Evolutionary conservation across 805 yeast genomes (phyloP).

Genomic region (Kodamaea kaohsiungensis): DNA sequence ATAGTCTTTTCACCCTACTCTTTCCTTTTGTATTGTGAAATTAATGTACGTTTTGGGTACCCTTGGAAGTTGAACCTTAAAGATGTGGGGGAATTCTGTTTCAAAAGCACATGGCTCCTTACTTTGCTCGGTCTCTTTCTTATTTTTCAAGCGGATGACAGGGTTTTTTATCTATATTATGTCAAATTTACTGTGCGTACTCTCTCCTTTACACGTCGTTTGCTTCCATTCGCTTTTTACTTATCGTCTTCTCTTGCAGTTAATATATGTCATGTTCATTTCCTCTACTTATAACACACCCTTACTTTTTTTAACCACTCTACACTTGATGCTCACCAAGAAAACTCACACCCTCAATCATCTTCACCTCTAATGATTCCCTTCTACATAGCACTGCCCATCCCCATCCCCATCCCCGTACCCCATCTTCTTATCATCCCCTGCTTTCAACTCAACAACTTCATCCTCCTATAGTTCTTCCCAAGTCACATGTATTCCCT

Average conservation of each 20-base stretch:
- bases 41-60: neutral
- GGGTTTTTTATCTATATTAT: neutral
- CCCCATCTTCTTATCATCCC: neutral
- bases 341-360: too few relatives aligned
- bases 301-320: too few relatives aligned
- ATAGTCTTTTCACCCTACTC: neutral
- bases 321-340: too few relatives aligned
- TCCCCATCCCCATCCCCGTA: neutral
- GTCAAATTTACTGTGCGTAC: neutral
- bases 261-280: too few relatives aligned
- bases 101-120: neutral
- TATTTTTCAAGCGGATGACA: neutral
- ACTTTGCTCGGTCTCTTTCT: neutral
- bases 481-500: neutral
- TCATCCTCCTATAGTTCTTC: neutral
- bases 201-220: too few relatives aligned
- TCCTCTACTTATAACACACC: too few relatives aligned
- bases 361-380: too few relatives aligned
- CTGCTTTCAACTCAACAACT: neutral
- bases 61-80: neutral
- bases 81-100: neutral
- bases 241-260: neutral
- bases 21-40: neutral
- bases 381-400: neutral
- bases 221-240: too few relatives aligned